Evolutionary conservation across 2,329 filamentous ascomycete genomes (phyloP), one percentile per base, ranked within the genome.

Genomic region (Drechslerella dactyloides): DNA sequence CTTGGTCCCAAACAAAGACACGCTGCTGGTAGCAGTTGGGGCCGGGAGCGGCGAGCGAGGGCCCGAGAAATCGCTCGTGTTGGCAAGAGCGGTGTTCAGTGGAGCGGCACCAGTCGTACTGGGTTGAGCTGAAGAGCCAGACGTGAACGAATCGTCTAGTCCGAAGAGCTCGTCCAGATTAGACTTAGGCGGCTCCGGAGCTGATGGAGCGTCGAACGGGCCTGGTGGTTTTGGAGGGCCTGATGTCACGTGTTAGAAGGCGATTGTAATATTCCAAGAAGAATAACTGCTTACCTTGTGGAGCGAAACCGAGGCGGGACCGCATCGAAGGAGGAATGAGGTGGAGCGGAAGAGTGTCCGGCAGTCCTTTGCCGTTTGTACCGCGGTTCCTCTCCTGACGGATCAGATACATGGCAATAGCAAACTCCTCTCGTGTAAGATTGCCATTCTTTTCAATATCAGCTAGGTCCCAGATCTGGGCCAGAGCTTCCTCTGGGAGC

Each of bases 391-490:
- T 86, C 79, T 97, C 93, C 79, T 96, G 90, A 73, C 93, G 87
- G 76, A 99, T 97, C 56, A 99, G 84, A 78, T 96, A 96, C 93
- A 99, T 97, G 59, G 94, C 93, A 52, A 99, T 92, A 0, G 94
- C 92, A 78, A 99, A 99, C 76, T 96, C 93, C 75, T 99, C 94
- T 76, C 86, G 87, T 52, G 85, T 92, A 64, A 99, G 82, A 65
- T 89, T 88, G 10, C 94, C 94, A 75, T 93, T 90, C 6, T 91
- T 94, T 77, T 91, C 91, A 80, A 97, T 91, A 80, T 99, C 94
- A 13, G 94, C 89, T 30, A 99, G 85, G 79, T 99, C 94, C 94
- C 94, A 99, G 74, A 99, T 96, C 76, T 96, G 90, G 30, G 94
- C 94, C 59, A 99, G 83, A 8, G 86, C 87, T 77, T 97, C 93